Conservation (phyloP, 1,284 basidiomycete species). For the Ganoderma resinaceum region DNA sequence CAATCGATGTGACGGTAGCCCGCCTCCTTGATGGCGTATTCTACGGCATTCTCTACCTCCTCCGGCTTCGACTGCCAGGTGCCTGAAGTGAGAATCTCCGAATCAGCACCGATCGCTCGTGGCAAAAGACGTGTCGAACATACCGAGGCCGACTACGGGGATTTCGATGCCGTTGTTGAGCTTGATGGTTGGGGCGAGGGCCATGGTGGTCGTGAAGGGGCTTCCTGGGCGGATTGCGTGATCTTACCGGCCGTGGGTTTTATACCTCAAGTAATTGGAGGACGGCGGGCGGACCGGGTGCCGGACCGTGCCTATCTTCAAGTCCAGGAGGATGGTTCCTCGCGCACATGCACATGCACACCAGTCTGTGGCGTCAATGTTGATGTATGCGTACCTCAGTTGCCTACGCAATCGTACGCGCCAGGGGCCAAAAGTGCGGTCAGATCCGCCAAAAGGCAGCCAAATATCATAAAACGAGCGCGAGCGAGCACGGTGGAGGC, state of each 20-base stretch:
- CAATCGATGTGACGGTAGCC: constrained; percentile 86
- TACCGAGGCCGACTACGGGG: constrained; percentile 78
- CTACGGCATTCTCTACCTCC: constrained; percentile 74
- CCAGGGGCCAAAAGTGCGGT: too few relatives aligned
- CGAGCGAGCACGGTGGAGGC: too few relatives aligned
- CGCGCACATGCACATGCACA: background rate
- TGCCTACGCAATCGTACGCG: too few relatives aligned
- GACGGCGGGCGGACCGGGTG: constrained; percentile 5
- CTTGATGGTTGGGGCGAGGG: constrained; percentile 55
- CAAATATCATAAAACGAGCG: too few relatives aligned
- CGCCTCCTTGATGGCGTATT: constrained; percentile 72
- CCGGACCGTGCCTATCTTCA: constrained; percentile 9
- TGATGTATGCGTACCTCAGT: background rate
- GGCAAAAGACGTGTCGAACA: background rate
- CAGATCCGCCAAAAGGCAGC: too few relatives aligned
- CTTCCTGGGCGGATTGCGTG: background rate
- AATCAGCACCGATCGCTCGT: constrained; percentile 15
- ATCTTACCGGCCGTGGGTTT: background rate
- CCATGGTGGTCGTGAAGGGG: constrained; percentile 19
- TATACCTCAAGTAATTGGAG: background rate
- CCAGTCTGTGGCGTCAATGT: background rate
- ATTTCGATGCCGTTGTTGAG: constrained; percentile 75
- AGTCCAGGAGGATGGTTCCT: background rate
- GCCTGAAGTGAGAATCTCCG: constrained; percentile 46
- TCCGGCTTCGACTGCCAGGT: constrained; percentile 84